Evolutionary conservation across 352 stramenopile species (phyloP).

Genomic region (Phytophthora fragariae): DNA sequence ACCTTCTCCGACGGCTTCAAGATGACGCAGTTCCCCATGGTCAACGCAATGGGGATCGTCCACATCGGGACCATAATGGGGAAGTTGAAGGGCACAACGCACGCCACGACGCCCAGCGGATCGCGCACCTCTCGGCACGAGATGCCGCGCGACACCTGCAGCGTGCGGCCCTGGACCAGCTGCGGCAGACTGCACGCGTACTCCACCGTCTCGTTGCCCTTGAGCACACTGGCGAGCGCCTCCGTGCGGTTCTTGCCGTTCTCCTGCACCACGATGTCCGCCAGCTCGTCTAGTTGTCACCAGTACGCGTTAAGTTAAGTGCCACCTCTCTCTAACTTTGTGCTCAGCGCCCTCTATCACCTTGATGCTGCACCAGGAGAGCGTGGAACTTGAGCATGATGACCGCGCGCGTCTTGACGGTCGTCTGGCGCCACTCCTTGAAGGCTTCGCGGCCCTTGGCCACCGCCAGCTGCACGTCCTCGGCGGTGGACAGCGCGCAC

Average conservation of each 20-base stretch:
- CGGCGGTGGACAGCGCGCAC: slow-evolving; percentile 78
- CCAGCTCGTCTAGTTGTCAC: slow-evolving; percentile 78
- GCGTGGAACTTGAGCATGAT: slow-evolving; percentile 97
- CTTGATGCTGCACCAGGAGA: slow-evolving; percentile 90
- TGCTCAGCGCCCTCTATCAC: slow-evolving; percentile 18
- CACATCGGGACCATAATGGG: slow-evolving; percentile 99
- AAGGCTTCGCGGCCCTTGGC: slow-evolving; percentile 86
- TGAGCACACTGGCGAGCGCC: slow-evolving; percentile 95
- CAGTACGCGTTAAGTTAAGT: background rate
- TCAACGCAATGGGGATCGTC: slow-evolving; percentile 97
- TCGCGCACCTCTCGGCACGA: slow-evolving; percentile 94
- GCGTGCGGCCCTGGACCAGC: slow-evolving; percentile 88
- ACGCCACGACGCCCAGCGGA: slow-evolving; percentile 93
- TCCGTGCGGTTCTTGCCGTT: slow-evolving; percentile 98
- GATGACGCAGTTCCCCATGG: slow-evolving; percentile 97
- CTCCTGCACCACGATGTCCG: slow-evolving; percentile 94
- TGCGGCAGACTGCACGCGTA: slow-evolving; percentile 96
- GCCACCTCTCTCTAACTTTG: background rate
- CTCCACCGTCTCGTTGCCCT: slow-evolving; percentile 98
- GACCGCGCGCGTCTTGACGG: slow-evolving; percentile 94
- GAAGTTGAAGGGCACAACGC: slow-evolving; percentile 98
- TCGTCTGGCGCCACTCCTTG: slow-evolving; percentile 89
- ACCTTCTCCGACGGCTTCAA: slow-evolving; percentile 98
- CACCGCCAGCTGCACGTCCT: slow-evolving; percentile 92
- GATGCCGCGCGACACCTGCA: slow-evolving; percentile 91